Evolutionary conservation across 345 rosid species (phyloP), one percentile per base, ranked within the genome.

Genomic region (Limnanthes douglasii): DNA sequence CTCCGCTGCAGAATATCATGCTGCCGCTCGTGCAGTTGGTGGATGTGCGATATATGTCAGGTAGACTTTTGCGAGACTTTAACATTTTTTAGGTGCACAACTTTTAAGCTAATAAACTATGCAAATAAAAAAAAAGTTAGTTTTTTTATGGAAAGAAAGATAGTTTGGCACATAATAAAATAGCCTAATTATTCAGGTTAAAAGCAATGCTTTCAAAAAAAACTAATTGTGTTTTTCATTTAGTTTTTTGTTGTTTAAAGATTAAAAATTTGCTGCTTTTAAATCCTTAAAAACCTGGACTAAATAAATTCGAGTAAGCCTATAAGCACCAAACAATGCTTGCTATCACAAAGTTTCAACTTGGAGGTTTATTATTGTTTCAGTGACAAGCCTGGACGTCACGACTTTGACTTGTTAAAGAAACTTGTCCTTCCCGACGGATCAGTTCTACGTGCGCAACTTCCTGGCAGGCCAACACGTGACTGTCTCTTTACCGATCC

Each of bases 21-120:
- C 73, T 33, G 96, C 98, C 16, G 98, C 94, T 8, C 94, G 96
- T 39, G 80, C 98, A 5, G 56, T 80, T 12, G 96, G 96, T 41
- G 98, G 98, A 51, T 84, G 98, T 48, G 73, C 98, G 34, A 80
- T 90, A 35, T 90, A 90, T 68, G 98, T 90, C 50, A 88, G 97
- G 97, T 88, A 58, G 27, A 11, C 26, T 34, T 13, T 8, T 11
- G 37, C 14, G 28, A 1, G 26, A 35, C 30, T 49, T n/a, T n/a
- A n/a, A n/a, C 1, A 15, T 14, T 6, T 6, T 3, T 15, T 4
- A 10, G 20, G 22, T 16, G 12, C 14, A 29, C 8, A 11, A 13
- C 17, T 6, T 9, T 32, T 37, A n/a, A n/a, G n/a, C n/a, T n/a
- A n/a, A n/a, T n/a, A n/a, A n/a, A n/a, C n/a, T n/a, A n/a, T n/a